Base-by-base conservation (phyloP, 257 asterid genomes). In the Coffea canephora region DNA sequence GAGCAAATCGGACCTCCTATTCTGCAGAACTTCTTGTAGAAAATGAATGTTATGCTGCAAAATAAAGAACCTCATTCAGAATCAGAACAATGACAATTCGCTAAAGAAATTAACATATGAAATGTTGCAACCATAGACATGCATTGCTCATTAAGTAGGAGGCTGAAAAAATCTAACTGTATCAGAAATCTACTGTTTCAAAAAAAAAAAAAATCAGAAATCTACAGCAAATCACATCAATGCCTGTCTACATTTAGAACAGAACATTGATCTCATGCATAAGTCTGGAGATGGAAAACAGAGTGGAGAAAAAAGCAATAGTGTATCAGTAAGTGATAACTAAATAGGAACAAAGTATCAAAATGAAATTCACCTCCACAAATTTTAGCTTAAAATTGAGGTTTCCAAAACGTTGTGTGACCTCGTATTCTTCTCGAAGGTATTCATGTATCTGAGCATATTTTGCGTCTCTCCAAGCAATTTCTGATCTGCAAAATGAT, bases 381-480 rank as follows among this genome's bases (percentile, higher is more conserved):
- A 93, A 96, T 84, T 96, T 93, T 43, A 93, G 83, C 91, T 96
- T 96, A 84, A 89, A 92, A 86, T 96, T 91, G 71, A 96, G 97
- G 90, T 93, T 90, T 78, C 97, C 98, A 80, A 96, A 93, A 77
- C 99, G 92, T 83, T 94, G 97, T 25, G 96, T 88, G 71, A 96
- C 95, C 89, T 96, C 99, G 16, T 91, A 96, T 87, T 96, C 99
- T 90, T 96, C 99, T 4, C 93, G 90, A 50, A 96, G 96, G 87
- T 96, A 96, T 88, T 96, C 99, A 5, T 92, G 87, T 82, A 96
- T 90, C 84, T 90, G 91, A 6, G 97, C 98, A 54, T 96, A 96
- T 82, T 94, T 96, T 78, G 99, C 98, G 86, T 94, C 97, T 80
- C 97, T 92, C 99, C 99, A 96, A 43, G 97, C 99, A 82, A 96